Evolutionary conservation across 306 rosid species (phyloP), one percentile per base, ranked within the genome.

Genomic region (Castanea crenata): DNA sequence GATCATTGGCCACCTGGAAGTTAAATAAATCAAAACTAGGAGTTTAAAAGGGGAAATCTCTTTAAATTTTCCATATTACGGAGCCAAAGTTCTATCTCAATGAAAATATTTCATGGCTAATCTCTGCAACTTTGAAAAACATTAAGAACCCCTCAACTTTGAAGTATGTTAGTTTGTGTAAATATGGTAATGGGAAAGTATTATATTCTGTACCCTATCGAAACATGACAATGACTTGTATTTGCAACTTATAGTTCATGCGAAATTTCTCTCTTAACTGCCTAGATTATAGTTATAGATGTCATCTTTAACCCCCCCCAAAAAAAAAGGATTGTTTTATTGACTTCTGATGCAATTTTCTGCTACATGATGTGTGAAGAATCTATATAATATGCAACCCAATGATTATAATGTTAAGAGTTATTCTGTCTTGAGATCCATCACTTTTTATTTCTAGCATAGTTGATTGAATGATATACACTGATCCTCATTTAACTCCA

Each of bases 401-500:
- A 38, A 38, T 49, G 16, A 10, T 49, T 49, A 49, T 3, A 0
- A 31, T 35, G 27, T 35, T 35, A 25, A 25, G 34, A 35, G 44
- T 35, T 35, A 35, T 21, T 34, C 6, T 35, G 44, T 68, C 52
- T 6, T 18, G 16, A 68, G 49, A 34, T 35, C 41, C 46, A n/a
- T 56, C 38, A 38, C 21, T 31, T 10, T 64, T 31, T 64, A 64
- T 76, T 27, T 16, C 54, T 21, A 13, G 56, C 38, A 13, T 23
- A 34, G 57, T 38, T 18, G 49, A 7, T n/a, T 74, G 55, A 19
- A 61, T 59, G 11, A 69, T 18, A 49, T 70, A 29, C 16, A 65
- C 16, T 44, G 49, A 41, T 78, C 20, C 35, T 76, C 4, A 14
- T 76, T 58, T 76, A 32, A 81, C 51, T 78, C 76, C 88, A 94